Conservation (phyloP, 805 yeast species). For the Brettanomyces sp. region DNA sequence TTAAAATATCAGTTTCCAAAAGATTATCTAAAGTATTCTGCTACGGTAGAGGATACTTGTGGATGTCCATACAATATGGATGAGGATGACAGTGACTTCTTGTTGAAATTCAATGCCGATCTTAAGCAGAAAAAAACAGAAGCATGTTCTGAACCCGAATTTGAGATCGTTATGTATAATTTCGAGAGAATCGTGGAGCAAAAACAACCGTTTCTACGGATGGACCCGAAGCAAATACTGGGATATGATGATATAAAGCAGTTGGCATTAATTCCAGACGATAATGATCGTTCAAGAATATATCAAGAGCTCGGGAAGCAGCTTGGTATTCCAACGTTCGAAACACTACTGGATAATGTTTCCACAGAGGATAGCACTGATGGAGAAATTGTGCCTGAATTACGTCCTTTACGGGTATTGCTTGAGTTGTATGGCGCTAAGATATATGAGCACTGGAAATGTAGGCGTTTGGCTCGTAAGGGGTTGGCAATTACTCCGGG, state of each 20-base stretch:
- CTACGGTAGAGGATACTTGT: conserved; percentile 90
- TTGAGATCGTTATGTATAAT: conserved; percentile 66
- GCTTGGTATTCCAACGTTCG: conserved; percentile 43
- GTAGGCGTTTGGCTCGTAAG: conserved; percentile 55
- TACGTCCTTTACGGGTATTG: conserved; percentile 38
- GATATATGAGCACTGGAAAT: conserved; percentile 76
- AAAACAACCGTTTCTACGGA: conserved; percentile 78
- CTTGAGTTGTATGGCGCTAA: conserved; percentile 52
- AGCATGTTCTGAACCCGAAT: conserved; percentile 68
- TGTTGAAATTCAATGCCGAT: conserved; percentile 32
- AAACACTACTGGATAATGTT: conserved; percentile 43
- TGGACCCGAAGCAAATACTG: conserved; percentile 75
- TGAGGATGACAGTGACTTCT: conserved; percentile 71
- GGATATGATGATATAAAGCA: conserved; percentile 59
- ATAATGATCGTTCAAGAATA: conserved; percentile 46
- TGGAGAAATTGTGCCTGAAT: conserved; percentile 7
- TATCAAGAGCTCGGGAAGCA: conserved; percentile 50
- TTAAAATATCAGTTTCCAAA: conserved; percentile 64
- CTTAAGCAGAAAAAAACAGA: conserved; percentile 19
- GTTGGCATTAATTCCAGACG: conserved; percentile 33
- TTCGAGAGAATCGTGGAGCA: conserved; percentile 69
- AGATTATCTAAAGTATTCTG: conserved; percentile 77
- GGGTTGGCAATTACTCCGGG: conserved; percentile 70
- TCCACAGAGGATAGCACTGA: conserved; percentile 18
- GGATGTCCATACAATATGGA: conserved; percentile 87